These are phyloP conservation scores for Cryptococcus jaspeensis DNA, from an alignment of 1,284 basidiomycete species.

Conservation along the genomic window DNA sequence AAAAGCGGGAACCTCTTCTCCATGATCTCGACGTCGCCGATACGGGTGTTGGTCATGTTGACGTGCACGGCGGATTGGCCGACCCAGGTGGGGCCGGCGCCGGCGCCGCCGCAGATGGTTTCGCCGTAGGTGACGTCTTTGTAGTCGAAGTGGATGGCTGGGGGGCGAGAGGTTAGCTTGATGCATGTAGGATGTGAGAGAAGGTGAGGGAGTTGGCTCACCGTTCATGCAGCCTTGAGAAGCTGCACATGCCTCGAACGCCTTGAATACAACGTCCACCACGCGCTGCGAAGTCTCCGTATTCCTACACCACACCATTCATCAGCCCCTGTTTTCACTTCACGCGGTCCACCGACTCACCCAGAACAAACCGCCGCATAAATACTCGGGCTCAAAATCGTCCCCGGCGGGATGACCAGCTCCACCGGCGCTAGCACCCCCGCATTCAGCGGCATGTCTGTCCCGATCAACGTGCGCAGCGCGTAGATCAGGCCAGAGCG, in stretches of 20 bases:
- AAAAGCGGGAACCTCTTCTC: constrained; percentile 70
- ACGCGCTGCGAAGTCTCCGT: constrained; percentile 90
- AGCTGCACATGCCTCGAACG: constrained; percentile 88
- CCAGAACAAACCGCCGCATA: constrained; percentile 68
- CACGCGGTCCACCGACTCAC: constrained; percentile 50
- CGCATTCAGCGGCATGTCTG: constrained; percentile 70
- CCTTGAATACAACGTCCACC: constrained; percentile 90
- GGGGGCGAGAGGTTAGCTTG: no score
- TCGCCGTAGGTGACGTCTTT: constrained; percentile 15
- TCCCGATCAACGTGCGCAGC: constrained; percentile 86
- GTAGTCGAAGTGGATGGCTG: constrained; percentile 9
- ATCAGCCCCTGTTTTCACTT: constrained; percentile 52
- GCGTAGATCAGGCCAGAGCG: constrained; percentile 93
- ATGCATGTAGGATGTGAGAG: no score
- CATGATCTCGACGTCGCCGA: constrained; percentile 43
- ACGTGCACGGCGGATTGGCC: constrained; percentile 56
- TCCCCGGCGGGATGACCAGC: constrained; percentile 24
- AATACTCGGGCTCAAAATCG: constrained; percentile 74
- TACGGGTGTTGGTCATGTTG: constrained; percentile 21
- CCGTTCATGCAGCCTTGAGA: constrained; percentile 66
- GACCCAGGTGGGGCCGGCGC: constrained; percentile 86
- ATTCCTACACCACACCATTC: constrained; percentile 59
- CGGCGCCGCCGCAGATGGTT: constrained; percentile 70
- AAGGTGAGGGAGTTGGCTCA: not conserved
- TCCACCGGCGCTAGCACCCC: constrained; percentile 46